Percentiles rank a stretch among this genome's conserved stretches.
Conservation (phyloP, 2,329 filamentous ascomycete genomes). For the Trichothecium roseum region DNA sequence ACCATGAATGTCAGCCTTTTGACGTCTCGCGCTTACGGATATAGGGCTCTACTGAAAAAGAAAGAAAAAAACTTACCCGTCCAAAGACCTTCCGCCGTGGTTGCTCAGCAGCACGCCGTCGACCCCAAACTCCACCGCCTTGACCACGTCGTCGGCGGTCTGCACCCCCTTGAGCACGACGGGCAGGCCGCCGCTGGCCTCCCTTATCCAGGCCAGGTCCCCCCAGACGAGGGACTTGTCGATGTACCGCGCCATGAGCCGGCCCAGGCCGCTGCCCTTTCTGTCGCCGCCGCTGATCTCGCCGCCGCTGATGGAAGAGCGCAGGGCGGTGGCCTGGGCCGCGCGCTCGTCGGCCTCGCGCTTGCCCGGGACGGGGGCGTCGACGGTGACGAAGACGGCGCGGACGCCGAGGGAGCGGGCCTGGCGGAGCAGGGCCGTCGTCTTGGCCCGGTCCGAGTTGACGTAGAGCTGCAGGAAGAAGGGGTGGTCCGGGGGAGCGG, state of each 20-base stretch:
- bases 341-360: constrained; percentile 47
- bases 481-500: constrained; percentile 22
- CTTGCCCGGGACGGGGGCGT: constrained; percentile 44
- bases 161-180: constrained; percentile 49
- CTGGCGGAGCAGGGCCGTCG: constrained; percentile 30
- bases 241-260: constrained; percentile 40
- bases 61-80: constrained; percentile 24
- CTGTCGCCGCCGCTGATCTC: constrained; percentile 36
- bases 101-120: constrained; percentile 47
- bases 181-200: constrained; percentile 31
- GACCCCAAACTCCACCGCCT: constrained; percentile 36
- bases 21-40: neutral
- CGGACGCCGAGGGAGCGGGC: constrained; percentile 35
- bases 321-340: constrained; percentile 29
- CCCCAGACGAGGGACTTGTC: constrained; percentile 40
- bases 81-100: constrained; percentile 46
- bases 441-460: constrained; percentile 37
- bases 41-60: too few species aligned
- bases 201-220: constrained; percentile 41
- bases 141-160: constrained; percentile 41
- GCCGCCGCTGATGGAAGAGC: constrained; percentile 25
- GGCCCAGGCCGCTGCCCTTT: constrained; percentile 40
- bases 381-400: constrained; percentile 41
- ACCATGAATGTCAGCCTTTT: neutral
- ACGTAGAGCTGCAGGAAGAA: constrained; percentile 49